A percentile compares a stretch with the other conserved stretches of the same genome.
Conservation (phyloP, 495 filamentous ascomycete species). For the Filosporella fistucella region DNA sequence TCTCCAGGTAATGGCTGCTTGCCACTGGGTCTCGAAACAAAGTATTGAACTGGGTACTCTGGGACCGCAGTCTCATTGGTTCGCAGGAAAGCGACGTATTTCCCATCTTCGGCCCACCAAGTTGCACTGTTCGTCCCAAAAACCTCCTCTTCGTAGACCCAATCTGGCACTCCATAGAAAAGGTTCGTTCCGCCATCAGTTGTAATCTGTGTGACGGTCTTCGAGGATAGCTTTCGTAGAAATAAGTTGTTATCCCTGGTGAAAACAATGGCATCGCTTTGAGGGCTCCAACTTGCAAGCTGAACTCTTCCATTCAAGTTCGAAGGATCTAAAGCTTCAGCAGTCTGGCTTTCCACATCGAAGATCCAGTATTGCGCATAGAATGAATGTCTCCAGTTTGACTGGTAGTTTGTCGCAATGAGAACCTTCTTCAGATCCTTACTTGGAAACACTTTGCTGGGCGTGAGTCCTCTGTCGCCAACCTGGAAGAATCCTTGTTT, state of each 20-base stretch:
- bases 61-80: slow-evolving; percentile 92
- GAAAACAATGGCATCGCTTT: slow-evolving; percentile 78
- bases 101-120: slow-evolving; percentile 90
- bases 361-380: slow-evolving; percentile 89
- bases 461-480: slow-evolving; percentile 42
- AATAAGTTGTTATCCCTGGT: slow-evolving; percentile 87
- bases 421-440: slow-evolving; percentile 80
- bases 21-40: slow-evolving; percentile 81
- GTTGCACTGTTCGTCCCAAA: slow-evolving; percentile 75
- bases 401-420: slow-evolving; percentile 60
- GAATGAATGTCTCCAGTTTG: slow-evolving; percentile 88
- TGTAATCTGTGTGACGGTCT: slow-evolving; percentile 65
- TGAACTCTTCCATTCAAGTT: slow-evolving; percentile 67
- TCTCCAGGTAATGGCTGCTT: slow-evolving; percentile 63
- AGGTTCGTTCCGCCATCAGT: slow-evolving; percentile 79
- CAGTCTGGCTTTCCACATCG: slow-evolving; percentile 78
- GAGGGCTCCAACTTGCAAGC: slow-evolving; percentile 86
- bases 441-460: slow-evolving; percentile 66
- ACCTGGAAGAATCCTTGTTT: slow-evolving; percentile 57
- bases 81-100: slow-evolving; percentile 82
- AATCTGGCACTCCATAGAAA: slow-evolving; percentile 97
- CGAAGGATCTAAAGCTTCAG: slow-evolving; percentile 69
- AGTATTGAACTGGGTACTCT: slow-evolving; percentile 93
- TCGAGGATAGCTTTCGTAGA: slow-evolving; percentile 60
- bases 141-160: slow-evolving; percentile 99